These are phyloP conservation scores for Hirsutella thompsonii DNA, from an alignment of 2,329 filamentous ascomycete genomes.

Conservation along the genomic window DNA sequence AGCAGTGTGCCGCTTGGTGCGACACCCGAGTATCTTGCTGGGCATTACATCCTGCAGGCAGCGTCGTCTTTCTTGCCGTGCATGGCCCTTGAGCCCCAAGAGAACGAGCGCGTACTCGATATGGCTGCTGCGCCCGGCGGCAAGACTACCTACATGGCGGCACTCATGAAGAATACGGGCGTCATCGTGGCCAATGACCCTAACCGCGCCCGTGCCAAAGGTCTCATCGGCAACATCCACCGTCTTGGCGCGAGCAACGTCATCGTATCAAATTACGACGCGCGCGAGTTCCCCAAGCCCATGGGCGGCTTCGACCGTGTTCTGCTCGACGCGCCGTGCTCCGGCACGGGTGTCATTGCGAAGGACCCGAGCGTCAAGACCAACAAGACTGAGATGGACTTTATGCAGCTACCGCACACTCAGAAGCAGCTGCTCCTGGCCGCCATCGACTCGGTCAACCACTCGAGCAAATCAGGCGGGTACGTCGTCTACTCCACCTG, in stretches of 20 bases:
- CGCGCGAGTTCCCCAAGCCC: constrained; percentile 82
- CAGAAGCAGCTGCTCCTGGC: constrained; percentile 90
- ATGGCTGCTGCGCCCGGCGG: constrained; percentile 16
- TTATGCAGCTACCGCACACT: constrained; percentile 81
- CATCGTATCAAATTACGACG: constrained; percentile 91
- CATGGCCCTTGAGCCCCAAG: constrained; percentile 91
- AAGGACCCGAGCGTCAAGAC: constrained; percentile 97
- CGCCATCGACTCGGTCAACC: constrained; percentile 90
- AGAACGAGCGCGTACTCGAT: constrained; percentile 83
- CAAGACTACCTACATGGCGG: constrained; percentile 49
- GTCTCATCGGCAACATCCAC: constrained; percentile 96
- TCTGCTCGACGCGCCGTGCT: constrained; percentile 87
- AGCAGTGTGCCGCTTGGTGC: constrained; percentile 75
- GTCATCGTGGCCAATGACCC: constrained; percentile 94
- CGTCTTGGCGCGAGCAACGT: constrained; percentile 87
- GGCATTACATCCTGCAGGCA: constrained; percentile 95
- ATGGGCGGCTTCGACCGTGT: constrained; percentile 95
- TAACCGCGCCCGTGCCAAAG: constrained; percentile 85
- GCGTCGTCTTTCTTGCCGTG: constrained; percentile 94
- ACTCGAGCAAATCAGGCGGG: constrained; percentile 81
- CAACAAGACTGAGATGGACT: constrained; percentile 93
- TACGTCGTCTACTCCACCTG: constrained; percentile 97
- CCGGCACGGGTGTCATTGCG: constrained; percentile 91
- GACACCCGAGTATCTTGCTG: constrained; percentile 92
- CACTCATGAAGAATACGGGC: constrained; percentile 63